These are phyloP conservation scores for Pseudogymnoascus sp. DNA, from an alignment of 2,329 filamentous ascomycete species.

Conservation along the genomic window DNA sequence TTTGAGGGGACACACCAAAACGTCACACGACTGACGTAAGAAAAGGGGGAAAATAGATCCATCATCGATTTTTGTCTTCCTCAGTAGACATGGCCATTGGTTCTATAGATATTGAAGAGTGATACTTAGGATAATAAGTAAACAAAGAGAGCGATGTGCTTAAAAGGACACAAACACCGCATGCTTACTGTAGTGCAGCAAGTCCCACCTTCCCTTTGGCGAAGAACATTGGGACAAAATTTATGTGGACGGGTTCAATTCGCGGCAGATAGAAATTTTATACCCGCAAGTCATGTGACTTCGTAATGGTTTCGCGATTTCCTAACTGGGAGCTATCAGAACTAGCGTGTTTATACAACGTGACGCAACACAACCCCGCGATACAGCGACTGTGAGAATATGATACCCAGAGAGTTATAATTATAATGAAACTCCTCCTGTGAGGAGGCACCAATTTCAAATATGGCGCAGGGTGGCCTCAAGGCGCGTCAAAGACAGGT, in stretches of 20 bases:
- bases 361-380: slow-evolving; percentile 4
- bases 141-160: background rate
- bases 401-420: slow-evolving; percentile 5
- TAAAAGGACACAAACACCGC: background rate
- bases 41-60: slow-evolving; percentile 4
- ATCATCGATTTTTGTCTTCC: background rate
- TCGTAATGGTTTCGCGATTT: slow-evolving; percentile 2
- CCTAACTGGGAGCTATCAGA: background rate
- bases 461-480: background rate
- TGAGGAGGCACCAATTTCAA: slow-evolving; percentile 3
- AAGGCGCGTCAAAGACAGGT: slow-evolving; percentile 19
- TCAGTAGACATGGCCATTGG: background rate
- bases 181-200: background rate
- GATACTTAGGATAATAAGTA: background rate
- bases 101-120: background rate
- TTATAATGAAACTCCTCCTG: background rate
- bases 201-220: background rate
- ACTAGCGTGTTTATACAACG: slow-evolving; percentile 4
- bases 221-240: background rate
- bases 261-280: background rate
- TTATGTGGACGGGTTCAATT: background rate
- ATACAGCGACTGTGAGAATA: background rate
- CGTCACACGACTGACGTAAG: slow-evolving; percentile 6
- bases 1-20: background rate
- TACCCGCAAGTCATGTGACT: background rate